A percentile compares a stretch with the other conserved stretches of the same genome.
phyloP scores from a whole-genome alignment of 257 asterid genomes.

The Rauvolfia tetraphylla region DNA sequence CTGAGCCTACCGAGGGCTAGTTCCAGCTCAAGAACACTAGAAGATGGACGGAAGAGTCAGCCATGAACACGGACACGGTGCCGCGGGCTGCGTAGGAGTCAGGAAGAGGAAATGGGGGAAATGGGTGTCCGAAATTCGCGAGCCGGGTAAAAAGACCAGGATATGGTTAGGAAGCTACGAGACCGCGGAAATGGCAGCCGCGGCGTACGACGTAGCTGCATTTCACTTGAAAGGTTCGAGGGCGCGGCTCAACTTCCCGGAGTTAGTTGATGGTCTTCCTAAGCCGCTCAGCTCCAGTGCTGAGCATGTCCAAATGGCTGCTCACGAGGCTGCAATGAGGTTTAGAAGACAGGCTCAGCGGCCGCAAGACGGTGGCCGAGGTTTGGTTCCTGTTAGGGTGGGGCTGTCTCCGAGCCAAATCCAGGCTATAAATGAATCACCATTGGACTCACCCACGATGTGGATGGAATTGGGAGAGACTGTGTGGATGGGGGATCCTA shows the following conservation, averaged over 20 bases:
- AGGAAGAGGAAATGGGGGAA: constrained; percentile 57
- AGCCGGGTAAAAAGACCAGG: constrained; percentile 47
- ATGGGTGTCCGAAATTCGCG: constrained; percentile 67
- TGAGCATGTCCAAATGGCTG: constrained; percentile 40
- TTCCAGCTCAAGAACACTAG: not conserved
- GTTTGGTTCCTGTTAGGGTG: constrained; percentile 28
- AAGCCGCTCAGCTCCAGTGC: constrained; percentile 36
- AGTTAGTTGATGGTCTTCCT: constrained; percentile 32
- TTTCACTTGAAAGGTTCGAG: constrained; percentile 42
- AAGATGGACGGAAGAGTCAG: not conserved
- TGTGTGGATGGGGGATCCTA: not conserved
- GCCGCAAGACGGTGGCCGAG: not conserved
- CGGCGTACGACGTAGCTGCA: constrained; percentile 62
- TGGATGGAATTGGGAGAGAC: constrained; percentile 32
- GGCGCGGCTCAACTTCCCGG: constrained; percentile 50
- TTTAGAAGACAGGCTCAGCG: constrained; percentile 6
- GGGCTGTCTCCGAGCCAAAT: constrained; percentile 50
- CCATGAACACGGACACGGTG: constrained; percentile 18
- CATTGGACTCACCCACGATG: constrained; percentile 62
- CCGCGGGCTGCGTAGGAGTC: constrained; percentile 30
- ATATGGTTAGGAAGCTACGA: constrained; percentile 64
- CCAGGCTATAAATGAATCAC: constrained; percentile 61
- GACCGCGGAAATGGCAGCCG: constrained; percentile 62
- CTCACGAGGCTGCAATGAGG: constrained; percentile 52
- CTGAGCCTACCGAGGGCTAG: not conserved